Evolutionary conservation across 495 filamentous ascomycete genomes (phyloP), one percentile per base, ranked within the genome.

Genomic region (Aspergillus ellipticus): DNA sequence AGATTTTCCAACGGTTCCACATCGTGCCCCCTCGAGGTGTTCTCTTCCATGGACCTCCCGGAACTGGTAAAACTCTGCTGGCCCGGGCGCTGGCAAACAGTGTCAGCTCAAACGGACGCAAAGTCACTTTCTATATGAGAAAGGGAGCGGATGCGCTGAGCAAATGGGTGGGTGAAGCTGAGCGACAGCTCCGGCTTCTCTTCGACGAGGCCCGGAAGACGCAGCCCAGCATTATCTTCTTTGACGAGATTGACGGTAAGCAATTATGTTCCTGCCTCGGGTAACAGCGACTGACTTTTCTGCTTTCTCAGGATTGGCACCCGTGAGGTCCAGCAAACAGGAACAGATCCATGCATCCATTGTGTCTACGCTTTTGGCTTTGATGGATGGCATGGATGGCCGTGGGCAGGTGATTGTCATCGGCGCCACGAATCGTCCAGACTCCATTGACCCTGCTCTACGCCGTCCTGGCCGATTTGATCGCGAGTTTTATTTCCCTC

Each of bases 351-450:
- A 98, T 75, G 90, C 95, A 13, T 97, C 93, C 15, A 97, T 98
- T 53, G 94, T 98, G 43, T 95, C 95, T 1, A 98, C 94, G 1
- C 70, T 98, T 28, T 74, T 98, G 53, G 95, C 94, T 11, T 74
- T 98, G 61, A 98, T 98, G 94, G 94, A 98, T 74, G 94, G 94
- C 57, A 97, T 98, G 95, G 94, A 98, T 64, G 93, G 92, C 45
- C 87, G 94, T 64, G 94, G 94, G 35, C 94, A 98, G 71, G 93
- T 97, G 47, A 95, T 98, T 58, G 92, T 98, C 29, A 97, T 98
- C 63, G 94, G 94, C 59, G 94, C 94, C 29, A 98, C 94, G 17
- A 98, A 98, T 76, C 81, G 94, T 60, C 94, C 94, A 35, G 96
- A 98, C 77, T 97, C 94, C 13, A 94, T 98, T 62, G 94, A 98